Base-by-base conservation (phyloP, 2,329 filamentous ascomycete species). In the Penicillium psychrosexuale region DNA sequence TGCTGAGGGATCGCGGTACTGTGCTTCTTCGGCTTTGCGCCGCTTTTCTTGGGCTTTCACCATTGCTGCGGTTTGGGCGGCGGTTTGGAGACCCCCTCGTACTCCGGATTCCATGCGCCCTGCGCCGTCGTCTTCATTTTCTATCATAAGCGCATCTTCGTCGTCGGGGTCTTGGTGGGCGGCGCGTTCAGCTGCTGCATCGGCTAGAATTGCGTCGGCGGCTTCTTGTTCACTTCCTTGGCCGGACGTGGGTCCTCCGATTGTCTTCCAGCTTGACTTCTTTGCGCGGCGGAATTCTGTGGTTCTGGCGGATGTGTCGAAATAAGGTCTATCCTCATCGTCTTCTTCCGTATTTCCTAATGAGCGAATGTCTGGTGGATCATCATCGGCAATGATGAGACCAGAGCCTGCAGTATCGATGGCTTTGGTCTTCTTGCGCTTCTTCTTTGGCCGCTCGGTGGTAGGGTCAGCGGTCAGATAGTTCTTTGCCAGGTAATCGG, bases 41-140 rank as follows among this genome's bases (percentile, higher is more conserved):
- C 74, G 72, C 51, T 74, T 76, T 64, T 91, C 87, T 61, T 86
- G 83, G 12, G 80, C 82, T 61, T 87, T 84, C 15, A 89, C 85
- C 67, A 84, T 82, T 63, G 84, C 84, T 0, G 85, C 85, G 19
- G 97, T 90, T 36, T 93, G 82, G 1, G 84, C 86, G 0, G 90
- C 92, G 2, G 84, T 90, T 73, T 99, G 94, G 13, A 99, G 78
- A 1, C 94, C 94, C 0, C 91, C 92, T 66, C 88, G 84, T 2
- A 90, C 91, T 17, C 94, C 94, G 60, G 91, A 90, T 56, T 90
- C 88, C 90, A 97, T 96, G 62, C 84, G 84, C n/a, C 79, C 72
- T 0, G 67, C 68, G 0, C 61, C 66, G 1, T 66, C 61, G 2
- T 75, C 75, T 13, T 69, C 66, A 15, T 77, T 74, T 5, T 80